phyloP scores from a whole-genome alignment of 179 eudicot genomes.

The Spinacia oleracea region DNA sequence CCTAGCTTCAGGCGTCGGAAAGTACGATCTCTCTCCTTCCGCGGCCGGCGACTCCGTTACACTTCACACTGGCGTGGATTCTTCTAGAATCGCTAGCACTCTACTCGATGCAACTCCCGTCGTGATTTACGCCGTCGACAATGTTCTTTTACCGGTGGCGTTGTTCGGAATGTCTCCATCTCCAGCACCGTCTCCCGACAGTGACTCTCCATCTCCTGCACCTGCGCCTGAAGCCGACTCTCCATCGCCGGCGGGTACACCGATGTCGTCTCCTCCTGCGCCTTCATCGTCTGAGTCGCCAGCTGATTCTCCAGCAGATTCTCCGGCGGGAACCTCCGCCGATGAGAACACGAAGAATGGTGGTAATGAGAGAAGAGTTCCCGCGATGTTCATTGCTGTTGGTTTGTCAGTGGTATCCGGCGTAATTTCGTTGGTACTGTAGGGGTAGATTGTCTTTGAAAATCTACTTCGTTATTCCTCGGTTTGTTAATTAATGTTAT shows the following conservation, averaged over 20 bases:
- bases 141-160: constrained; percentile 58
- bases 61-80: constrained; percentile 55
- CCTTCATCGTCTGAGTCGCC: constrained; percentile 43
- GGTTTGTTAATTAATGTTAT: constrained; percentile 18
- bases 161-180: constrained; percentile 59
- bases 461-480: not conserved
- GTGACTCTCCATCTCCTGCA: constrained; percentile 38
- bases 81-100: constrained; percentile 57
- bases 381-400: constrained; percentile 9
- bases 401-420: constrained; percentile 25
- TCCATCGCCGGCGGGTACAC: constrained; percentile 28
- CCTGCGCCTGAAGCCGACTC: constrained; percentile 34
- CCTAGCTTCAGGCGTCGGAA: constrained; percentile 62
- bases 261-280: constrained; percentile 14
- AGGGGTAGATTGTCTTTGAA: constrained; percentile 25
- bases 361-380: not conserved
- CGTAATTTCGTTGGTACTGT: constrained; percentile 28
- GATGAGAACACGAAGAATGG: constrained; percentile 33
- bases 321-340: constrained; percentile 34
- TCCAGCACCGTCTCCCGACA: constrained; percentile 57
- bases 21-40: constrained; percentile 43
- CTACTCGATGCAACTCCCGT: constrained; percentile 68
- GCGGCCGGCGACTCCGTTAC: constrained; percentile 71
- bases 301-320: constrained; percentile 40
- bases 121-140: constrained; percentile 65